These are phyloP conservation scores for Dispira simplex DNA, from an alignment of 192 early-diverging fungal species.

Conservation along the genomic window DNA sequence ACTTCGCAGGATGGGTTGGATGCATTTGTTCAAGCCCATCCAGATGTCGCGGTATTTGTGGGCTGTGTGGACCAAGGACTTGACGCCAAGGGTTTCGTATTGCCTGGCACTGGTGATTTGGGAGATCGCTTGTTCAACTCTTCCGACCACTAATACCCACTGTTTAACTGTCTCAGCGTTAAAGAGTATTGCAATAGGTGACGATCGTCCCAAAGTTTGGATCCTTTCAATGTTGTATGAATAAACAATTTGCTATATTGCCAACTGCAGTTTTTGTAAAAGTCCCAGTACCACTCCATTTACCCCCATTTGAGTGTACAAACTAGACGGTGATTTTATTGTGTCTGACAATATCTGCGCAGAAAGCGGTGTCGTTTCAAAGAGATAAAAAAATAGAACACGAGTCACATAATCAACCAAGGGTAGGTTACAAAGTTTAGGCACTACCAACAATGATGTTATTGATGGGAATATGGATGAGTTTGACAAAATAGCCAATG, in stretches of 20 bases:
- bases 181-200: no score
- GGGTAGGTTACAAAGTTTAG: conserved; percentile 14
- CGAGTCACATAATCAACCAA: not conserved
- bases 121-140: conserved; percentile 52
- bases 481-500: conserved; percentile 96
- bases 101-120: conserved; percentile 47
- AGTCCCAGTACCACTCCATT: no score
- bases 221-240: no score
- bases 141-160: not conserved
- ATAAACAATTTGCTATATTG: no score
- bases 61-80: conserved; percentile 40
- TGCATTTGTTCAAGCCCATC: conserved; percentile 21
- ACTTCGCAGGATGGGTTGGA: conserved; percentile 36
- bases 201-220: no score
- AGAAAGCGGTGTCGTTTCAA: no score
- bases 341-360: no score
- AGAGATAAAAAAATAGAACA: not conserved
- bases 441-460: conserved; percentile 84
- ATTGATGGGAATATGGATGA: conserved; percentile 99
- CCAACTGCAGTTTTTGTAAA: no score
- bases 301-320: no score
- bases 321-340: no score
- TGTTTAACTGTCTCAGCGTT: no score
- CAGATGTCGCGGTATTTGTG: conserved; percentile 39
- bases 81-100: conserved; percentile 36